Evolutionary conservation across 2,329 filamentous ascomycete genomes (phyloP).

Genomic region (Metarhizium rileyi): DNA sequence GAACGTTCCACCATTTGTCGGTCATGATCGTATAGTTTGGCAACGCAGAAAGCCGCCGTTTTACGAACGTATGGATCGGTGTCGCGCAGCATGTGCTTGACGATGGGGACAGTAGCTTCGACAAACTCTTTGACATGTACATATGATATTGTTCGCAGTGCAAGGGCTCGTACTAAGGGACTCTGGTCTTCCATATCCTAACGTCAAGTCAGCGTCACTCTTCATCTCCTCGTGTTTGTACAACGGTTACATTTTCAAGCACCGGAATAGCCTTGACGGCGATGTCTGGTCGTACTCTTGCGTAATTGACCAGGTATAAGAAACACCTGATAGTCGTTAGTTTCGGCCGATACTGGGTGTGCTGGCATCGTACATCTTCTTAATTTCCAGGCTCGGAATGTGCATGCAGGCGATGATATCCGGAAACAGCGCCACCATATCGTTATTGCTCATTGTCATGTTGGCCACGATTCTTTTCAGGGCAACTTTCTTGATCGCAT

Average conservation of each 20-base stretch:
- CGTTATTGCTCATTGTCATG: slow-evolving; percentile 99
- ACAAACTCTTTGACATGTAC: slow-evolving; percentile 95
- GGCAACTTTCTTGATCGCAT: slow-evolving; percentile 89
- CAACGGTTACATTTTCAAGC: slow-evolving; percentile 57
- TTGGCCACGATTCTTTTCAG: slow-evolving; percentile 99
- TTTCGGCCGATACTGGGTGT: not conserved
- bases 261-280: slow-evolving; percentile 88
- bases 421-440: slow-evolving; percentile 95
- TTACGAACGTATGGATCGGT: slow-evolving; percentile 93
- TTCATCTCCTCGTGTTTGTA: not conserved
- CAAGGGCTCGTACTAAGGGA: slow-evolving; percentile 82
- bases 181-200: slow-evolving; percentile 95
- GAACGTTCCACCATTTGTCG: slow-evolving; percentile 79
- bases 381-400: slow-evolving; percentile 90
- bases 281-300: slow-evolving; percentile 85
- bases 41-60: slow-evolving; percentile 90
- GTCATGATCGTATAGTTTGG: slow-evolving; percentile 97
- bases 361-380: slow-evolving; percentile 71
- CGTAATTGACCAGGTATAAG: slow-evolving; percentile 93
- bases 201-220: slow-evolving; percentile 9
- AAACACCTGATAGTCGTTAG: slow-evolving; percentile 63
- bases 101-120: slow-evolving; percentile 74
- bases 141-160: slow-evolving; percentile 92
- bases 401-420: slow-evolving; percentile 95
- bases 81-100: slow-evolving; percentile 77